Evolutionary conservation across 305 asterid genomes (phyloP).

Genomic region (Fraxinus dipetala): DNA sequence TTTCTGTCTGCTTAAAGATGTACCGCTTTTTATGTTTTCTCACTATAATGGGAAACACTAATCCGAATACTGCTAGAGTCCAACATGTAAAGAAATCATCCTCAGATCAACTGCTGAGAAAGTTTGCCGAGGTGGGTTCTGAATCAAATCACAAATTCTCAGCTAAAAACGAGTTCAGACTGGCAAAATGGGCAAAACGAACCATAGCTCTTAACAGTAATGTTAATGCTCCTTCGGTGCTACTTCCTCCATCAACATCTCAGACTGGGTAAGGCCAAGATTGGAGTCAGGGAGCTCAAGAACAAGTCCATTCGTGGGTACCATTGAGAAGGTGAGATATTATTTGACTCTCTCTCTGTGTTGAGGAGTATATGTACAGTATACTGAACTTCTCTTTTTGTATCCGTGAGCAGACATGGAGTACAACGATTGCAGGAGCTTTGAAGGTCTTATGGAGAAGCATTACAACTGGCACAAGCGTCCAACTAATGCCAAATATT

Average conservation of each 20-base stretch:
- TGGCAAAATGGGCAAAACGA: conserved; percentile 47
- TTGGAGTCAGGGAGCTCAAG: conserved; percentile 51
- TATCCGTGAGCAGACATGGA: conserved; percentile 55
- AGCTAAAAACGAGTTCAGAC: conserved; percentile 38
- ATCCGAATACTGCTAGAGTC: conserved; percentile 39
- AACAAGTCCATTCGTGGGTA: conserved; percentile 51
- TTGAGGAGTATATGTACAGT: no score
- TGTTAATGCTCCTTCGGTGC: conserved; percentile 16
- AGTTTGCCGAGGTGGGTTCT: conserved; percentile 65
- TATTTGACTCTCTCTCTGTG: no score
- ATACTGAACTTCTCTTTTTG: no score
- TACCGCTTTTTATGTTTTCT: neutral
- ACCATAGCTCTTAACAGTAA: conserved; percentile 1
- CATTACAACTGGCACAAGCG: conserved; percentile 70
- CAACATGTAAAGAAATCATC: conserved; percentile 72
- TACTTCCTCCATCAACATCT: conserved; percentile 35
- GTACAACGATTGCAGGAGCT: conserved; percentile 63
- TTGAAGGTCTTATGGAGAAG: conserved; percentile 73
- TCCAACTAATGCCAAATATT: conserved; percentile 44
- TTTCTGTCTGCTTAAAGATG: neutral
- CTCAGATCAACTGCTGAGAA: conserved; percentile 69
- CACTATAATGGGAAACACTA: conserved; percentile 33
- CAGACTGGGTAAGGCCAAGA: neutral
- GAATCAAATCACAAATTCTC: conserved; percentile 30
- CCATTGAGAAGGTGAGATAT: conserved; percentile 52